Evolutionary conservation across 352 stramenopile species (phyloP), one percentile per base, ranked within the genome.

Genomic region (Plasmopara halstedii): DNA sequence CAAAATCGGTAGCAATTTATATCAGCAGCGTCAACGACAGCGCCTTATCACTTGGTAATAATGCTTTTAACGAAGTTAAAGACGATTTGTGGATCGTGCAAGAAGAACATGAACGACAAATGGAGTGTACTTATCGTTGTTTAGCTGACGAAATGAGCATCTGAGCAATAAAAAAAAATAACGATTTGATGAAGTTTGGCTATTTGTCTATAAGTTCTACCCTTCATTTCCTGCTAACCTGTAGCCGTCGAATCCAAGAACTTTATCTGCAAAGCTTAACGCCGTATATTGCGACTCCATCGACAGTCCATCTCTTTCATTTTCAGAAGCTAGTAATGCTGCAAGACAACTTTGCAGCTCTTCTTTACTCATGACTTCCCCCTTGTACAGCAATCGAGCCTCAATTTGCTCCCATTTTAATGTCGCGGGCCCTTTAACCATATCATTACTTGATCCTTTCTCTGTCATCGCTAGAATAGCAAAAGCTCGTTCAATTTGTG

Each of bases 181-280:
- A 10, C 11, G 25, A 29, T 4, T 6, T 29, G 11, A 29, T 29
- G 11, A 29, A 29, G 25, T 29, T 29, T 25, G 7, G n/a, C 14
- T 44, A 14, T 13, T 31, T 25, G 11, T 54, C 10, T 11, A 17
- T 42, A 40, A 46, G 17, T 13, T 13, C 11, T 49, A 22, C 23
- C 14, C 32, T 36, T 37, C 38, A 2, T 31, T 41, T 14, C 32
- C 39, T 21, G 67, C 46, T 13, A 49, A 39, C 6, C 87, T 70
- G 43, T 88, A 90, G 59, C 94, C 84, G 45, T 95, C 85, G 56
- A 96, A 95, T 13, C 86, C 86, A 2, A 96, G 62, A 0, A 96
- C 67, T 29, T 94, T 85, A 49, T 90, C 73, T 1, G 73, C 80
- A 42, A 96, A 95, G 18, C 37, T 77, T 18, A 78, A 41, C 11